These are phyloP conservation scores for Neurospora sublineolata DNA, from an alignment of 495 filamentous ascomycete species.

Conservation along the genomic window DNA sequence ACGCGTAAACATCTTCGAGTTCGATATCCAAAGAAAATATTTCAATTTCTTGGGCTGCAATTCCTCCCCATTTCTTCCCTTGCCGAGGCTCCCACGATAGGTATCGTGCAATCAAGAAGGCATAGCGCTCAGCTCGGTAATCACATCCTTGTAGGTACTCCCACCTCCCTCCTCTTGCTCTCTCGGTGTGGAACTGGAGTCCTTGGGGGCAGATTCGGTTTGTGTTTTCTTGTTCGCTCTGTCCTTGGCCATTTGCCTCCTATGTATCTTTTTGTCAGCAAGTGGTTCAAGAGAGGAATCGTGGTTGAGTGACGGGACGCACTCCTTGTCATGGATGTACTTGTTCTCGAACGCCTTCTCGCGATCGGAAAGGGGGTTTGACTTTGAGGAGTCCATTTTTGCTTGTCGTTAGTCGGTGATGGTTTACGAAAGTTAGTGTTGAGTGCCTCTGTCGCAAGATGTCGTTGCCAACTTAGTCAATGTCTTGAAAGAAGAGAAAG, in stretches of 20 bases:
- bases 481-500: not conserved
- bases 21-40: not conserved
- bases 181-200: not conserved
- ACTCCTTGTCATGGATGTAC: conserved; percentile 24
- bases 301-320: not conserved
- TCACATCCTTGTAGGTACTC: not conserved
- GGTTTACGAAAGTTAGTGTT: not conserved
- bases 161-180: not conserved
- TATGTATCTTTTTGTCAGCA: not conserved
- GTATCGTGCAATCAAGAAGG: not conserved
- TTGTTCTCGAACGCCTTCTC: conserved; percentile 25
- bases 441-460: not conserved
- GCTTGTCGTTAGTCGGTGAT: not conserved
- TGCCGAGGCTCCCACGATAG: not conserved
- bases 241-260: conserved; percentile 15
- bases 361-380: conserved; percentile 19
- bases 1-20: not conserved
- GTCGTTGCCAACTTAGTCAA: not conserved
- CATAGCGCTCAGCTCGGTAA: not conserved
- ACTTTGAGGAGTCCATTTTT: conserved; percentile 15
- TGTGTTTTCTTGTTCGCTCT: conserved; percentile 6
- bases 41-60: not conserved
- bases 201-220: not conserved
- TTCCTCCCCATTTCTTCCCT: not conserved
- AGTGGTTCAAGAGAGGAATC: not conserved